Evolutionary conservation across 257 asterid genomes (phyloP), one percentile per base, ranked within the genome.

Genomic region (Ilex aquifolium): DNA sequence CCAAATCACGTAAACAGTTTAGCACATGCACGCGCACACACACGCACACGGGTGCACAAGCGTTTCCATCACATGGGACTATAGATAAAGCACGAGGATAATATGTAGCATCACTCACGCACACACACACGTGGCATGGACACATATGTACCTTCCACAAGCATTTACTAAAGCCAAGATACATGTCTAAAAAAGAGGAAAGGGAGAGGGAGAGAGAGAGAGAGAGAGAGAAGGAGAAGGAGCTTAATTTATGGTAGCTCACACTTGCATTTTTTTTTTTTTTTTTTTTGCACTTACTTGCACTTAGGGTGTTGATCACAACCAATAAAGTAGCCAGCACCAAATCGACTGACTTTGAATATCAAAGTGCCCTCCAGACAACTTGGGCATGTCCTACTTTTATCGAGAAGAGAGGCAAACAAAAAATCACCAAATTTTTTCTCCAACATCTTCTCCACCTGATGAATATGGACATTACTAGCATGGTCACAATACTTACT

Each of bases 381-480:
- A 67, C 96, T 85, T 27, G 99, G 99, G 76, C 99, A 92, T 32
- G 82, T 79, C 81, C 89, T 92, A 60, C 74, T 69, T 74, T 80
- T 85, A 57, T 80, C 78, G 56, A 69, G 92, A 65, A 89, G 73
- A 66, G 87, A 77, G 52, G 96, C 74, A 79, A 89, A 92, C 66
- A 92, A 77, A 83, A 83, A 77, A 73, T 78, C 70, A 14, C 91
- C 85, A 72, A 77, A 92, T 48, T 91, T 68, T 75, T 89, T 83
- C 80, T 89, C 97, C 78, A 92, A 73, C 95, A 89, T 87, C 82
- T 87, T 89, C 85, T 92, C 99, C 80, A 92, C 99, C 74, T 85
- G 83, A 72, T 78, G 90, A 68, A 92, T 87, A 71, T 85, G 95
- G 65, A 87, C 72, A 31, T 39, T 72, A 51, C 84, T 68, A 58